Base-by-base conservation (phyloP, 1,284 basidiomycete genomes). In the Papiliotrema fonsecae region DNA sequence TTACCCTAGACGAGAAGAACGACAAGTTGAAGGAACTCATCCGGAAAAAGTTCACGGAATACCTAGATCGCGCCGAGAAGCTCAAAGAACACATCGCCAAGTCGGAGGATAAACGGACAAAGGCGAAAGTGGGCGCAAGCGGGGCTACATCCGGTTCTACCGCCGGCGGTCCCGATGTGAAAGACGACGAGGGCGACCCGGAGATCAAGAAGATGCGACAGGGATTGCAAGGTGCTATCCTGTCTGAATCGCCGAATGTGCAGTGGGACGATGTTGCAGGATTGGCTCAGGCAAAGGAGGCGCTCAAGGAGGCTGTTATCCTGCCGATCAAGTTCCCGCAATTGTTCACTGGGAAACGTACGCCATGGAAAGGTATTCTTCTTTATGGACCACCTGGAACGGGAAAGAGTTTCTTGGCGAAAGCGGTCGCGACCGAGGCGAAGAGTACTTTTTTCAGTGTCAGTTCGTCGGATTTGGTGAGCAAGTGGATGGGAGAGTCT, bases 361-460 rank as follows among this genome's bases (percentile, higher is more conserved):
- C 92, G 22, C 94, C 94, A 1, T 97, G 94, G 94, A 81, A 81
- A 46, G 94, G 94, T 9, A 98, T 98, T 49, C 76, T 98, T 49
- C 78, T 98, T 14, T 98, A 98, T 69, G 94, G 94, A 0, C 94
- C 92, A 18, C 92, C 92, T 88, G 92, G 16, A 91, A 92, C n/a
- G 88, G 92, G 42, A 91, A 97, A 77, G 58, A 88, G 85, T 47
- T 97, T 86, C 72, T 81, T 98, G 36, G 94, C 94, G 2, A 98
- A 98, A 74, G 94, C 96, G 0, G 94, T 98, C 35, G 96, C 94
- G 21, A 98, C 94, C 18, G 94, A 98, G 74, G 91, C 94, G 50
- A 97, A 98, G 77, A 90, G 90, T 69, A 97, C 94, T 16, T 98
- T 98, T 80, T 98, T 96, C 77, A 91, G 87, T 60, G 91, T 98